Evolutionary conservation across 331 rosid species (phyloP).

Genomic region (Telfairia occidentalis): DNA sequence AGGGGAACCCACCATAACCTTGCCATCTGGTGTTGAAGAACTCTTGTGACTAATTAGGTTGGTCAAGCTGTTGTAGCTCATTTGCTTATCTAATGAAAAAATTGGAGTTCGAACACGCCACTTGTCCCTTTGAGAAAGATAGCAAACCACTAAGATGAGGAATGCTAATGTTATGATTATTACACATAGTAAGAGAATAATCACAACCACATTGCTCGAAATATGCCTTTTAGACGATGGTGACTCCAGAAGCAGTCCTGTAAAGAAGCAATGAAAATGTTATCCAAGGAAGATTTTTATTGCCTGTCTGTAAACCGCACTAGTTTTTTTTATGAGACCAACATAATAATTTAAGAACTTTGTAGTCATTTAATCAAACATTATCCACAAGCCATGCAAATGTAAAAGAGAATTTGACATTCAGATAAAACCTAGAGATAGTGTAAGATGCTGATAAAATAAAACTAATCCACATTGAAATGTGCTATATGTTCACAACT

Average conservation of each 20-base stretch:
- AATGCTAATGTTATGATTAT: conserved; percentile 54
- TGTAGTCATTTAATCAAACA: background rate
- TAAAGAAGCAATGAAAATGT: conserved; percentile 21
- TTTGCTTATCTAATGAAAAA: conserved; percentile 49
- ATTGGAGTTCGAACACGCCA: conserved; percentile 33
- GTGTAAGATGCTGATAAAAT: background rate
- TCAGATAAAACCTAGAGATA: background rate
- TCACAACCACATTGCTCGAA: conserved; percentile 47
- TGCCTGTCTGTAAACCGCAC: conserved; percentile 1
- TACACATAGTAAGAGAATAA: conserved; percentile 44
- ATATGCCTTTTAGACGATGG: conserved; percentile 44
- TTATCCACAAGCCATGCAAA: background rate
- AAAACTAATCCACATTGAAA: background rate
- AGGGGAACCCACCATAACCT: conserved; percentile 29
- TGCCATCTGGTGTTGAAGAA: conserved; percentile 39
- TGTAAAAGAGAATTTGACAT: background rate
- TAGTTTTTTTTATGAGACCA: background rate
- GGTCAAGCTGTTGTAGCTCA: conserved; percentile 52
- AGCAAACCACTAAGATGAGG: conserved; percentile 46
- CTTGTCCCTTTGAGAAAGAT: conserved; percentile 36
- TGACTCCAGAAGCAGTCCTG: conserved; percentile 46
- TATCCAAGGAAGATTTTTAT: conserved; percentile 18
- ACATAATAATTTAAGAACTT: background rate
- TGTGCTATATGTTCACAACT: background rate
- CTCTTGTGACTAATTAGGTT: conserved; percentile 49